A percentile compares a stretch with the other conserved stretches of the same genome.
Conservation (phyloP, 2,329 filamentous ascomycete genomes). For the Elsinoe ampelina region DNA sequence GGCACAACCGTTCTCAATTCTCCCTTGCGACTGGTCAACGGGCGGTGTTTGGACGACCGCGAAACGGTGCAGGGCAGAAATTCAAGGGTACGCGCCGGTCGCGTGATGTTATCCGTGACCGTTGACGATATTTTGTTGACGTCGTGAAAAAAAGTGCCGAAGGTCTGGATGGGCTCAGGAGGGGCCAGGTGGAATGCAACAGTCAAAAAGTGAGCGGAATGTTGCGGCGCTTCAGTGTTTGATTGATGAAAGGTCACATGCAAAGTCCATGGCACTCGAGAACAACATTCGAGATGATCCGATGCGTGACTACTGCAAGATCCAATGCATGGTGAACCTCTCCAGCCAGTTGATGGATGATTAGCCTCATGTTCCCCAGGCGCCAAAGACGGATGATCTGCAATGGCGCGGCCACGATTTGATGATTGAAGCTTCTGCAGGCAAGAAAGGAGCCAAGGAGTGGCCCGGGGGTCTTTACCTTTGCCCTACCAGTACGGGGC, state of each 20-base stretch:
- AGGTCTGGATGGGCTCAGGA: background rate
- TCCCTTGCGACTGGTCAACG: conserved; percentile 7
- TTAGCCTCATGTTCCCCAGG: conserved; percentile 4
- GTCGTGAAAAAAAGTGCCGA: background rate
- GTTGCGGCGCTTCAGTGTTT: background rate
- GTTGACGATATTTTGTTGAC: conserved; percentile 8
- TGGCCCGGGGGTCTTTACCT: background rate
- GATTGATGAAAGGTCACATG: background rate
- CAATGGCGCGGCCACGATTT: background rate
- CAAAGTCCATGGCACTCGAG: background rate
- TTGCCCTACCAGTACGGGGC: background rate
- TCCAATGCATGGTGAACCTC: background rate
- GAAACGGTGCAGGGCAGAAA: background rate
- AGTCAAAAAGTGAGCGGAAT: background rate
- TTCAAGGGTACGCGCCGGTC: background rate
- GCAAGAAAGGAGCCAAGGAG: background rate
- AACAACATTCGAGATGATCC: background rate
- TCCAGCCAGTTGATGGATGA: background rate
- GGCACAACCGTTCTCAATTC: conserved; percentile 2
- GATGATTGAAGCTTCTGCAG: conserved; percentile 6
- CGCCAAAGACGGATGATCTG: background rate
- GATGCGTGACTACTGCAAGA: background rate
- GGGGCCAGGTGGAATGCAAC: background rate
- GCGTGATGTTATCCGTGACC: background rate
- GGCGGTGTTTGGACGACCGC: conserved; percentile 12